Percentiles rank a stretch among this genome's conserved stretches.
These are phyloP conservation scores for Aspergillus eucalypticola DNA, from an alignment of 2,329 filamentous ascomycete genomes.

Conservation along the genomic window DNA sequence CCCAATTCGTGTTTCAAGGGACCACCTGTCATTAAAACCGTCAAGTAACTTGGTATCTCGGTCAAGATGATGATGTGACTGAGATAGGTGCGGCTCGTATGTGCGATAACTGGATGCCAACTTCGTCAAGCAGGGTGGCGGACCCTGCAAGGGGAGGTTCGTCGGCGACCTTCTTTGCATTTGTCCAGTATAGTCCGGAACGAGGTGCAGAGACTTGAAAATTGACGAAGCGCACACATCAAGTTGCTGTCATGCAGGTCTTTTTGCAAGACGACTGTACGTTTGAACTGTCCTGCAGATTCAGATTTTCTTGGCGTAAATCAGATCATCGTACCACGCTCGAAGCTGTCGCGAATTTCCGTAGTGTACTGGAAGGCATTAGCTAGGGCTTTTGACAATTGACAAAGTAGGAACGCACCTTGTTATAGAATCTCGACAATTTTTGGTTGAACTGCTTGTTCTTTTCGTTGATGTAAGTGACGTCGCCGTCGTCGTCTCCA, in stretches of 20 bases:
- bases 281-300: conserved; percentile 15
- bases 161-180: background rate
- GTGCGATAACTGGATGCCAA: background rate
- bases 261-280: background rate
- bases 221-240: background rate
- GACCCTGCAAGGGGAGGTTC: background rate
- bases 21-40: background rate
- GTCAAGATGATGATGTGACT: background rate
- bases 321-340: conserved; percentile 94
- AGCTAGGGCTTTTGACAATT: conserved; percentile 14
- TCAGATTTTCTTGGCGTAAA: conserved; percentile 15
- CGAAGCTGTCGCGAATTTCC: conserved; percentile 96
- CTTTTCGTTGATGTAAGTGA: conserved; percentile 99
- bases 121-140: background rate
- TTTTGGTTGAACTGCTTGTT: conserved; percentile 99
- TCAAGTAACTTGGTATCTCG: background rate
- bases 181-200: background rate
- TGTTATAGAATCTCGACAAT: conserved; percentile 92
- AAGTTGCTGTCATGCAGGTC: background rate
- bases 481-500: conserved; percentile 82
- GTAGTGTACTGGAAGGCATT: conserved; percentile 68
- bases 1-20: background rate
- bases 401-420: conserved; percentile 50
- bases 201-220: background rate
- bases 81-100: background rate